These are phyloP conservation scores for Trametes sp. DNA, from an alignment of 1,284 basidiomycete genomes.

Conservation along the genomic window DNA sequence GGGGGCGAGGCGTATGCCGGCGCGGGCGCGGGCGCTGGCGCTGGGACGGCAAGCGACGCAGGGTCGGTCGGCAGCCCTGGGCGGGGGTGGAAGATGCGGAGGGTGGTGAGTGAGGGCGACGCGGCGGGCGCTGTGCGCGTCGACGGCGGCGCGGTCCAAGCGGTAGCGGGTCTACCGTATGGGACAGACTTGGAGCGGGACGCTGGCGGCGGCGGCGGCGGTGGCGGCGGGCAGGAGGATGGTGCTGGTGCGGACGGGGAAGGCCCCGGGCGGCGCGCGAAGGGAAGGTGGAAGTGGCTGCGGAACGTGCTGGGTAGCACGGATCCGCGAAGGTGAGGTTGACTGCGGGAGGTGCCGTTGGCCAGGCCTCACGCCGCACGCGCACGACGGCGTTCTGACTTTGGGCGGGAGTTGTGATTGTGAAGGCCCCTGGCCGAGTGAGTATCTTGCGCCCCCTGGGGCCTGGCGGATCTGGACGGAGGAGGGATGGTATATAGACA, in stretches of 20 bases:
- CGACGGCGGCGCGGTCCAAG: not conserved
- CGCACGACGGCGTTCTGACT: not conserved
- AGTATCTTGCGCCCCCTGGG: no score
- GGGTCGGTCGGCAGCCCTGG: conserved; percentile 13
- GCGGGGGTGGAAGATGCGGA: conserved; percentile 25
- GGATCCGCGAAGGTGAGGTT: conserved; percentile 12
- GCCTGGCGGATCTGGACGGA: conserved; percentile 7
- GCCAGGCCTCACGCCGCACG: no score
- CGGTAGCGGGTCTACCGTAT: conserved; percentile 20
- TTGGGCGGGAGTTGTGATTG: not conserved
- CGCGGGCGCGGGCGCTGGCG: no score
- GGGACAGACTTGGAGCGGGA: conserved; percentile 20
- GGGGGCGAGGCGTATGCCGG: no score
- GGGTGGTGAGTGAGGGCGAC: conserved; percentile 37
- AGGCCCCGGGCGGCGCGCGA: conserved; percentile 22
- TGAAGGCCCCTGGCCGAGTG: no score
- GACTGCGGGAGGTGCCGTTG: not conserved
- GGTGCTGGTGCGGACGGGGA: conserved; percentile 4
- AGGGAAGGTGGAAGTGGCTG: conserved; percentile 48
- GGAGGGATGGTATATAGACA: conserved; percentile 14
- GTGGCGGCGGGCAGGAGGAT: conserved; percentile 1
- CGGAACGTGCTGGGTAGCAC: conserved; percentile 34
- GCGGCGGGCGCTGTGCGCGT: conserved; percentile 12
- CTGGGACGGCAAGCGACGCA: conserved; percentile 9
- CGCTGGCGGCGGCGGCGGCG: not conserved